Conservation (phyloP, 768 basidiomycete species). For the Holtermanniella nyarrowii region DNA sequence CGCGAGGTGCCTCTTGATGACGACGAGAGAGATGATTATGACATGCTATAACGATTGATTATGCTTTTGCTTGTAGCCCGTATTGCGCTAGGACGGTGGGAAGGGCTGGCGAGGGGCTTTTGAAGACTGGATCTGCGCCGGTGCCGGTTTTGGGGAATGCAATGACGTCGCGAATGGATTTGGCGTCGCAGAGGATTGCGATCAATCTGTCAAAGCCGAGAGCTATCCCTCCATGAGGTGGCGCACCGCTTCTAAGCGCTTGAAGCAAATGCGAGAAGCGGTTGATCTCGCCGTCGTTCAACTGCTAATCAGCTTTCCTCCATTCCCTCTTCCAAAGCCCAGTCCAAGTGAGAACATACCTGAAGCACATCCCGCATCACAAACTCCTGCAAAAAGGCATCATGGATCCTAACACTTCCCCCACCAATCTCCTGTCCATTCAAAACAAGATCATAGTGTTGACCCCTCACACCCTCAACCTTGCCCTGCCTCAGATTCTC, state of each 20-base stretch:
- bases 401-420: slow-evolving; percentile 85
- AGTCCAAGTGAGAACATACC: slow-evolving; percentile 47
- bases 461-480: slow-evolving; percentile 58
- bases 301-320: neutral
- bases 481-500: slow-evolving; percentile 61
- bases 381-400: slow-evolving; percentile 73
- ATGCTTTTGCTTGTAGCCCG: slow-evolving; percentile 11
- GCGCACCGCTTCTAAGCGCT: slow-evolving; percentile 79
- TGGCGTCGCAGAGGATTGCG: slow-evolving; percentile 75
- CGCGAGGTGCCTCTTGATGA: slow-evolving; percentile 1
- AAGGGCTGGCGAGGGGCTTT: slow-evolving; percentile 57
- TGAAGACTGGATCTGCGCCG: slow-evolving; percentile 79
- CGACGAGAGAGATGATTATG: neutral
- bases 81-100: slow-evolving; percentile 32
- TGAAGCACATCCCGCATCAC: slow-evolving; percentile 67
- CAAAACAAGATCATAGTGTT: slow-evolving; percentile 91
- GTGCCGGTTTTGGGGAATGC: slow-evolving; percentile 86
- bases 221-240: slow-evolving; percentile 91
- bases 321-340: neutral
- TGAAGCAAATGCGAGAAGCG: slow-evolving; percentile 77
- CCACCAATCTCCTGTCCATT: slow-evolving; percentile 92
- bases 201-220: slow-evolving; percentile 88
- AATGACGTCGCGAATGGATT: slow-evolving; percentile 87
- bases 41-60: neutral
- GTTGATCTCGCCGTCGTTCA: slow-evolving; percentile 58